Evolutionary conservation across 441 rosid species (phyloP).

Genomic region (Corymbia calophylla): DNA sequence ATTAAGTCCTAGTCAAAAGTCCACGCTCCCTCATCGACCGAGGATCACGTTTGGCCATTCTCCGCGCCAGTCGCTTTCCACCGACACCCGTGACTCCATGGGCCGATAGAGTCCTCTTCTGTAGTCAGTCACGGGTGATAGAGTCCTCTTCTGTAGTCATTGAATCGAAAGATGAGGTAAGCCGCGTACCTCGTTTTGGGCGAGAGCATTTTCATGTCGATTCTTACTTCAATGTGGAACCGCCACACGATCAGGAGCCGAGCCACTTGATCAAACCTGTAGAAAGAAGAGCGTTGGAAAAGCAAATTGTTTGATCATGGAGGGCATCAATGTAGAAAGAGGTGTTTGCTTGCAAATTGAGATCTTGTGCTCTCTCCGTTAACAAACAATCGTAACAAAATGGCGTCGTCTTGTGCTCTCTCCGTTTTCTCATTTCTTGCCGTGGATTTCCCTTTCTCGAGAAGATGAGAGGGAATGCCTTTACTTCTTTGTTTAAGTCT

Average conservation of each 20-base stretch:
- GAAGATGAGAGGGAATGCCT: not conserved
- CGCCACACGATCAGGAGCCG: slow-evolving; percentile 22
- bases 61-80: not conserved
- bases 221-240: slow-evolving; percentile 16
- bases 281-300: not conserved
- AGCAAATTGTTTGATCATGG: not conserved
- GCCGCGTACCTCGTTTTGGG: slow-evolving; percentile 21
- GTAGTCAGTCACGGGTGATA: fast-evolving
- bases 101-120: slow-evolving; percentile 8
- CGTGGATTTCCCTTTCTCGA: not conserved
- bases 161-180: slow-evolving; percentile 22
- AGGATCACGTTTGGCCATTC: not conserved
- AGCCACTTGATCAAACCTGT: slow-evolving; percentile 32
- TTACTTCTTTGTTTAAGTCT: no score
- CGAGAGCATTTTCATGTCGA: slow-evolving; percentile 14
- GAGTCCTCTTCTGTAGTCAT: not conserved
- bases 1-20: no score
- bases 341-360: not conserved
- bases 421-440: not conserved
- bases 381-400: not conserved
- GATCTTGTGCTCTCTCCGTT: fast-evolving
- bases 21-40: slow-evolving; percentile 5
- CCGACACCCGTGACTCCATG: not conserved
- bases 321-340: not conserved
- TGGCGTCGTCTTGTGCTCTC: not conserved